Percentiles rank a stretch among this genome's conserved stretches.
phyloP scores from a whole-genome alignment of 352 stramenopile genomes.

The Phytophthora tubulina region DNA sequence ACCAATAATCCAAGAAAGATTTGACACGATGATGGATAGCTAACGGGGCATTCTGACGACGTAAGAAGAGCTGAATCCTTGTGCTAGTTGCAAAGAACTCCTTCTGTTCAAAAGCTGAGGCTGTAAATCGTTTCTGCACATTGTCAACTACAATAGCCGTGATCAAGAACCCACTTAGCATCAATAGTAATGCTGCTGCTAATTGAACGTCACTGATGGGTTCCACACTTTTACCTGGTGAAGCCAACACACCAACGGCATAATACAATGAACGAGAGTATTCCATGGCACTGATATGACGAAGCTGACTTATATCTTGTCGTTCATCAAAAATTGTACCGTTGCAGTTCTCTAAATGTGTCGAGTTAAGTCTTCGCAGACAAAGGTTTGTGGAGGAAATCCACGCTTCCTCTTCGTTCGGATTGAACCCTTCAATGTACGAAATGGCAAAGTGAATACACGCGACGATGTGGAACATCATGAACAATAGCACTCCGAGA shows the following conservation, averaged over 20 bases:
- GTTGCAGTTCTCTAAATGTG: conserved; percentile 27
- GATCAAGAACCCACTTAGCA: conserved; percentile 60
- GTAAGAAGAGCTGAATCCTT: conserved; percentile 64
- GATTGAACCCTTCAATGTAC: conserved; percentile 49
- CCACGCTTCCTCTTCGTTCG: conserved; percentile 42
- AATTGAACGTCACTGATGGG: conserved; percentile 49
- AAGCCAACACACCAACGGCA: conserved; percentile 50
- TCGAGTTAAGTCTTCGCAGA: conserved; percentile 29
- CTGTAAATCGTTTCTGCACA: conserved; percentile 65
- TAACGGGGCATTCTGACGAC: conserved; percentile 56
- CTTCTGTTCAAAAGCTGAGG: conserved; percentile 66
- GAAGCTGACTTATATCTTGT: conserved; percentile 20
- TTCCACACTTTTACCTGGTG: conserved; percentile 55
- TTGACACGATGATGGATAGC: conserved; percentile 62
- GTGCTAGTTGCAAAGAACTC: conserved; percentile 63
- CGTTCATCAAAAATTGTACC: conserved; percentile 5
- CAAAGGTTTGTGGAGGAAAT: conserved; percentile 42
- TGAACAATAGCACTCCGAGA: conserved; percentile 48
- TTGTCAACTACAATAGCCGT: conserved; percentile 57
- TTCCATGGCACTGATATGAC: conserved; percentile 28
- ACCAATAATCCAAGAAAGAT: conserved; percentile 77
- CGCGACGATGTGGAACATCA: conserved; percentile 64
- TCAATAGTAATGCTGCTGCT: conserved; percentile 49
- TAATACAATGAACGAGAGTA: conserved; percentile 58
- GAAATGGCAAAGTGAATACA: conserved; percentile 58